Evolutionary conservation across 2,329 filamentous ascomycete genomes (phyloP).

Genomic region (Teratosphaeriaceae sp.): DNA sequence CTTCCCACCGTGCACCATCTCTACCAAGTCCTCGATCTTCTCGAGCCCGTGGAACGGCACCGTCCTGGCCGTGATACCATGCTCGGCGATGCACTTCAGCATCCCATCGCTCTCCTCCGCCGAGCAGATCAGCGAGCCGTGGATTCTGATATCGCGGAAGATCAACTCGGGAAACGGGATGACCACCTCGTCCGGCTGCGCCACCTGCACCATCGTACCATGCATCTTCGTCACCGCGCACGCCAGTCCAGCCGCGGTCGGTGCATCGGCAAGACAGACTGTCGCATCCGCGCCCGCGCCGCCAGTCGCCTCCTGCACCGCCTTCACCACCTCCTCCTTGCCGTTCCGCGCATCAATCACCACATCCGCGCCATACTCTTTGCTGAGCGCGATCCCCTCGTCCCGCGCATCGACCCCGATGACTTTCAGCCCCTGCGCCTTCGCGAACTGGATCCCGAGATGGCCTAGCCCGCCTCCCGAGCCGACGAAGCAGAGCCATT

Average conservation of each 20-base stretch:
- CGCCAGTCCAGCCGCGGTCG: conserved; percentile 42
- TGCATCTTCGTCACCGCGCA: conserved; percentile 55
- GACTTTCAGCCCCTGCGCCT: conserved; percentile 44
- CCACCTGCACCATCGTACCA: conserved; percentile 52
- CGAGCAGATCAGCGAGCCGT: conserved; percentile 34
- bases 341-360: conserved; percentile 47
- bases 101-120: conserved; percentile 28
- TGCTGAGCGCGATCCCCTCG: conserved; percentile 44
- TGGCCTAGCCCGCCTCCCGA: conserved; percentile 43
- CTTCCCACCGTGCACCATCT: conserved; percentile 46
- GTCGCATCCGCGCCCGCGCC: conserved; percentile 47
- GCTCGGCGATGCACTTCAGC: conserved; percentile 29
- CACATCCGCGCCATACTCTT: conserved; percentile 43
- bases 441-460: conserved; percentile 43
- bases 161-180: conserved; percentile 44
- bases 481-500: conserved; percentile 35
- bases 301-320: conserved; percentile 43
- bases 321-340: conserved; percentile 42
- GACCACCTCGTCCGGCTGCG: conserved; percentile 39
- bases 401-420: conserved; percentile 51
- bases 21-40: conserved; percentile 45
- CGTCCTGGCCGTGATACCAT: conserved; percentile 43
- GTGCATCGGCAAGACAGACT: conserved; percentile 49
- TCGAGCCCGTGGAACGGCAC: conserved; percentile 48
- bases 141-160: conserved; percentile 48